Conservation (phyloP, 352 stramenopile genomes). For the Phytophthora parvispora region DNA sequence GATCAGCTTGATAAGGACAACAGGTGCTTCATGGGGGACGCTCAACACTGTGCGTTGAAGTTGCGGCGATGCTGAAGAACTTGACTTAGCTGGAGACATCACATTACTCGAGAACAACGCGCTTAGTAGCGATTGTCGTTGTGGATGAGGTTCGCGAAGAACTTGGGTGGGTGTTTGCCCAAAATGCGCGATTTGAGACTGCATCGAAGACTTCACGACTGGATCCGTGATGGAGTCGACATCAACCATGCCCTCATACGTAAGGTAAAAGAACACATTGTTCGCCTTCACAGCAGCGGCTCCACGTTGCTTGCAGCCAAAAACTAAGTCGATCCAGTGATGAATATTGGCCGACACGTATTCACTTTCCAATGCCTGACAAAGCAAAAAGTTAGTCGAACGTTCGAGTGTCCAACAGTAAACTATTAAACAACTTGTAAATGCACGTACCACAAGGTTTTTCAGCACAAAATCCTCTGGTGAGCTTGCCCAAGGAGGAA, state of each 20-base stretch:
- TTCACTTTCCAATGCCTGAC: constrained; percentile 85
- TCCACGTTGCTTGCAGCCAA: constrained; percentile 80
- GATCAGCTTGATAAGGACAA: constrained; percentile 63
- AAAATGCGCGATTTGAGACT: constrained; percentile 99
- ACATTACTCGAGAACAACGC: neutral
- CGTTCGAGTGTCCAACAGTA: neutral
- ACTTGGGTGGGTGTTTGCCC: constrained; percentile 98
- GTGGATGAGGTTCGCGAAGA: constrained; percentile 89
- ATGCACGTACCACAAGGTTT: constrained; percentile 75
- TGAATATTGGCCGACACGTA: constrained; percentile 88
- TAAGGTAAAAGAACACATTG: constrained; percentile 99
- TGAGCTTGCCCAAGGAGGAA: constrained; percentile 92
- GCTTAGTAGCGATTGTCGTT: constrained; percentile 40
- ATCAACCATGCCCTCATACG: constrained; percentile 99
- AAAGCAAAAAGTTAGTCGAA: neutral
- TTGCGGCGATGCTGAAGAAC: constrained; percentile 8
- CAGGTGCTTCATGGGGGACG: constrained; percentile 72
- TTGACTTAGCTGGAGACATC: constrained; percentile 1
- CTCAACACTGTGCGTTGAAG: constrained; percentile 32
- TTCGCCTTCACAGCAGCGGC: constrained; percentile 92
- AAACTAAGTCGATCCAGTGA: constrained; percentile 92
- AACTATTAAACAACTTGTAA: neutral
- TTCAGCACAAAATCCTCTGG: constrained; percentile 90
- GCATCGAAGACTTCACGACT: constrained; percentile 94
- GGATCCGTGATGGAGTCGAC: constrained; percentile 96